Conservation (phyloP, 169 alveolate genomes). For the Cryptosporidium baileyi region DNA sequence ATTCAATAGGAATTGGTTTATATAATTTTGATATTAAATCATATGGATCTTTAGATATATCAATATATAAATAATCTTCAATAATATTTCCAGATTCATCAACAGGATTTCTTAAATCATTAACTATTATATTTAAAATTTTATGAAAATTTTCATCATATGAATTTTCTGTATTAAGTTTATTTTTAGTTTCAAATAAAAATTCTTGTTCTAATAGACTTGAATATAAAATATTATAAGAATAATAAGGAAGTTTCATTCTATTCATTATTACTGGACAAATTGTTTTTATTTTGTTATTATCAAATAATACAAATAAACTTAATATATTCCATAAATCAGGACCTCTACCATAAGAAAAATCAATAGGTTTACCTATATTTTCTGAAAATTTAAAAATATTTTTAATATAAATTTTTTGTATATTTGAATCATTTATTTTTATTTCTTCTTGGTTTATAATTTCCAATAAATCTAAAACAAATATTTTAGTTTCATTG, state of each 20-base stretch:
- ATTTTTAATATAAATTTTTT: neutral
- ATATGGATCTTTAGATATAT: neutral
- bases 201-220: conserved; percentile 42
- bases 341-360: conserved; percentile 56
- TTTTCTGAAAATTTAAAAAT: neutral
- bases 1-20: conserved; percentile 3
- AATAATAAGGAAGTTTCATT: conserved; percentile 43
- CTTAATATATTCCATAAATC: conserved; percentile 52
- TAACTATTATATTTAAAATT: neutral
- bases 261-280: conserved; percentile 41
- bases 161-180: neutral
- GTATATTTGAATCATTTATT: neutral
- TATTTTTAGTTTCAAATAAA: neutral
- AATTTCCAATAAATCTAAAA: neutral
- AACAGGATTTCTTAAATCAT: conserved; percentile 35
- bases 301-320: neutral
- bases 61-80: neutral
- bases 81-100: conserved; percentile 23
- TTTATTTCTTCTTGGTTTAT: neutral
- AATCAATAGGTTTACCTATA: conserved; percentile 26
- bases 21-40: neutral
- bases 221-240: conserved; percentile 23
- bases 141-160: conserved; percentile 14
- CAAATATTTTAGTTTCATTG: neutral
- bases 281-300: neutral